phyloP scores from a whole-genome alignment of 1,284 basidiomycete species.

The Mycosarcoma maydis region DNA sequence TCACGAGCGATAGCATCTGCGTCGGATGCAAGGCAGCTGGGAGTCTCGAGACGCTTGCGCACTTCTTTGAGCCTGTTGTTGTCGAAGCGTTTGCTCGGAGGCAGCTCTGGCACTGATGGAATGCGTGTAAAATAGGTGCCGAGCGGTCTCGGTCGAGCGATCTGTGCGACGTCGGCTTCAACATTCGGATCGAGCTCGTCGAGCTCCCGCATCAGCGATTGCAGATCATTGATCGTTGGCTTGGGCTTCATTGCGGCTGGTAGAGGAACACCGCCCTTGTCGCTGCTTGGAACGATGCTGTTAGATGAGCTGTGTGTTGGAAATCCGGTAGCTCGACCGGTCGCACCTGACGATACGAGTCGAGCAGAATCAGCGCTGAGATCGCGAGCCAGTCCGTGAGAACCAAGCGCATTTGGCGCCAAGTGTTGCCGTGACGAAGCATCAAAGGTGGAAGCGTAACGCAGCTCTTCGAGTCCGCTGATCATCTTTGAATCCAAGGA shows the following conservation, averaged over 20 bases:
- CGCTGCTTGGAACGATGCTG: conserved; percentile 65
- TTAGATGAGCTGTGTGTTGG: conserved; percentile 60
- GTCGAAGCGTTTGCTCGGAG: conserved; percentile 75
- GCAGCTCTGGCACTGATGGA: conserved; percentile 56
- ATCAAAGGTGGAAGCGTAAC: conserved; percentile 87
- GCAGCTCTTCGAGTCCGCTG: conserved; percentile 91
- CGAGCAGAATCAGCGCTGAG: conserved; percentile 24
- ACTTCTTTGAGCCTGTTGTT: conserved; percentile 89
- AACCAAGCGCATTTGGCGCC: conserved; percentile 1
- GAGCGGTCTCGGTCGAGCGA: conserved; percentile 78
- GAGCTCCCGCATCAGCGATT: conserved; percentile 93
- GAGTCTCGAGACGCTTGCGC: conserved; percentile 85
- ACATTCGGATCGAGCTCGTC: conserved; percentile 70
- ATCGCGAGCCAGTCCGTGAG: conserved; percentile 23
- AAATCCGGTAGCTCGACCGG: conserved; percentile 70
- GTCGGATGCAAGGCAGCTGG: conserved; percentile 83
- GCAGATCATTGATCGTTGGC: conserved; percentile 74
- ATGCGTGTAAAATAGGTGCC: conserved; percentile 61
- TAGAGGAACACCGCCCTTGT: conserved; percentile 64
- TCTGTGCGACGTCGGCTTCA: conserved; percentile 24
- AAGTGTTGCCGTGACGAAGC: conserved; percentile 75
- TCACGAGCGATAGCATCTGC: conserved; percentile 89
- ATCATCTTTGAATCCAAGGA: conserved; percentile 90
- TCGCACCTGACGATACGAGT: conserved; percentile 59
- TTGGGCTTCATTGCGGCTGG: conserved; percentile 60